Evolutionary conservation across 306 rosid species (phyloP).

Genomic region (Medicago arabica): DNA sequence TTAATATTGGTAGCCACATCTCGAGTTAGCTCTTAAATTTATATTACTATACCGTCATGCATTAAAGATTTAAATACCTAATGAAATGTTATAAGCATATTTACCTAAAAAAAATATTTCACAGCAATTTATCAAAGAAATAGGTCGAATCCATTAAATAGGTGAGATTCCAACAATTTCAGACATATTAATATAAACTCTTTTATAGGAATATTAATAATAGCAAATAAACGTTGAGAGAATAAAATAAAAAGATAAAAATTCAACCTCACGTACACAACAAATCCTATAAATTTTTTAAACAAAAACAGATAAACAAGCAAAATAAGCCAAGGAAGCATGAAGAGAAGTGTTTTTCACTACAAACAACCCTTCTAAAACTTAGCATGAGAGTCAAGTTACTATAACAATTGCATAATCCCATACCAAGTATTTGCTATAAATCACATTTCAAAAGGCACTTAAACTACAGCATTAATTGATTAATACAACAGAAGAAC

Average conservation of each 20-base stretch:
- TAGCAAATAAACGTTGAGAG: too few relatives aligned
- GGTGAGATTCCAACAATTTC: not conserved
- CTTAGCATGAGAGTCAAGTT: slow-evolving; percentile 79
- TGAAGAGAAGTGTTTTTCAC: slow-evolving; percentile 62
- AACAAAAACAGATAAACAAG: slow-evolving; percentile 24
- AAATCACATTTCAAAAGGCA: slow-evolving; percentile 42
- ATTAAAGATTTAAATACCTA: too few relatives aligned
- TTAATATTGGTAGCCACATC: too few relatives aligned
- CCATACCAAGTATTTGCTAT: slow-evolving; percentile 28
- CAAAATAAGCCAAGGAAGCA: slow-evolving; percentile 29
- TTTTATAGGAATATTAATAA: too few relatives aligned
- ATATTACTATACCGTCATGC: too few relatives aligned
- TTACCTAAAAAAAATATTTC: too few relatives aligned
- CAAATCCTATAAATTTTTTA: not conserved
- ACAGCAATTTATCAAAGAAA: not conserved
- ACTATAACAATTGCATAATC: slow-evolving; percentile 31
- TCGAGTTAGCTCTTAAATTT: too few relatives aligned
- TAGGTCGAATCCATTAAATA: not conserved
- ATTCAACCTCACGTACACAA: not conserved
- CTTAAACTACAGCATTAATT: not conserved
- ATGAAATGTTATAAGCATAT: too few relatives aligned
- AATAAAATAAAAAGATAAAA: too few relatives aligned
- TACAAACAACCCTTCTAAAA: slow-evolving; percentile 59
- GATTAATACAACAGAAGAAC: not conserved
- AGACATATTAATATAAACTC: too few relatives aligned